A percentile compares a stretch with the other conserved stretches of the same genome.
phyloP scores from a whole-genome alignment of 495 filamentous ascomycete genomes.

The Penicillium flavigenum region DNA sequence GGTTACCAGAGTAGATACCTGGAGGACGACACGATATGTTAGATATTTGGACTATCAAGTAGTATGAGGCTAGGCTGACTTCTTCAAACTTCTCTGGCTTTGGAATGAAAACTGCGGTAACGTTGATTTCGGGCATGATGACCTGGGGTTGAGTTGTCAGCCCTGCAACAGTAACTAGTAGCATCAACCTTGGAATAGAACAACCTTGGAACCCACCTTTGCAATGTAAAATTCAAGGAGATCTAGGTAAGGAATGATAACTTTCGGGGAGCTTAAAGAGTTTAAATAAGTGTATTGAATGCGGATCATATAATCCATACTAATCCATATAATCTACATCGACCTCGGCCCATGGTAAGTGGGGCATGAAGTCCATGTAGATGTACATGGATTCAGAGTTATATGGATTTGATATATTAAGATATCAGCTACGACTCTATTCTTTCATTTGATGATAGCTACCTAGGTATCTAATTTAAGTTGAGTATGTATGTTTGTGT shows the following conservation, averaged over 20 bases:
- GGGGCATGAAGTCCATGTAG: slow-evolving; percentile 4
- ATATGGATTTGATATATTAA: not conserved
- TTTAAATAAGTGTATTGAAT: slow-evolving; percentile 3
- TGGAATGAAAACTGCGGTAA: slow-evolving; percentile 30
- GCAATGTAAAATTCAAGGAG: not conserved
- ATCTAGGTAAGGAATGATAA: not conserved
- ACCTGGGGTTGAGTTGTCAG: not conserved
- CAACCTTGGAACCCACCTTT: not conserved
- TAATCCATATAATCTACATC: slow-evolving; percentile 2
- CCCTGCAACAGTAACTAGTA: not conserved
- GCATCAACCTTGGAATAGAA: not conserved
- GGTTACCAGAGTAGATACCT: slow-evolving; percentile 28
- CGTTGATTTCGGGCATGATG: slow-evolving; percentile 34
- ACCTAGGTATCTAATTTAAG: not conserved
- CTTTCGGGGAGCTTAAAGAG: not conserved
- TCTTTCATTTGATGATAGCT: not conserved
- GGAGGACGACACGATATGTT: not conserved
- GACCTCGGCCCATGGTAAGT: slow-evolving; percentile 15
- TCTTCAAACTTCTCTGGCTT: slow-evolving; percentile 38
- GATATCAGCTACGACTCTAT: not conserved
- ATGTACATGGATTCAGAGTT: not conserved
- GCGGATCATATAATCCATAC: slow-evolving; percentile 14
- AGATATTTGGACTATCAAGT: not conserved
- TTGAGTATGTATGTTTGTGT: not conserved
- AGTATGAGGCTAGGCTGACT: slow-evolving; percentile 14